Conservation (phyloP, 2,329 filamentous ascomycete genomes). For the Basipetospora chlamydospora region DNA sequence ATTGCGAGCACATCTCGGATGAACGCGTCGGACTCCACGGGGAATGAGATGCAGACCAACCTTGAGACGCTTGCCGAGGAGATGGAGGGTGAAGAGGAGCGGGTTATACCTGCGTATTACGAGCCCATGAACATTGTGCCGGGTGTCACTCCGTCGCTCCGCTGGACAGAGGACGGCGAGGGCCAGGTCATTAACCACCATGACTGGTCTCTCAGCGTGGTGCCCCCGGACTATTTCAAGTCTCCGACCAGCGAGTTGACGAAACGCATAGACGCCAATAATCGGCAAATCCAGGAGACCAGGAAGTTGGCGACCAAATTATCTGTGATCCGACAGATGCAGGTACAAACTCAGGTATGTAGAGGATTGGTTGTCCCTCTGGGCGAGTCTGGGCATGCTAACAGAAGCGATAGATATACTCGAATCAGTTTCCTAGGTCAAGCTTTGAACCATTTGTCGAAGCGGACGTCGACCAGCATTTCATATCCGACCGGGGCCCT, state of each 20-base stretch:
- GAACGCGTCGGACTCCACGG: conserved; percentile 20
- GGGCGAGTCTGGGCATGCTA: no score
- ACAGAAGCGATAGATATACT: conserved; percentile 59
- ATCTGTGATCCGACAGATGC: conserved; percentile 98
- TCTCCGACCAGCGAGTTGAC: conserved; percentile 61
- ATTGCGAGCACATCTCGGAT: conserved; percentile 11
- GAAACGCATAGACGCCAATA: conserved; percentile 75
- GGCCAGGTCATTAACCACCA: conserved; percentile 79
- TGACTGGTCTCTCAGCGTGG: conserved; percentile 68
- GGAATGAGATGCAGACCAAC: conserved; percentile 6
- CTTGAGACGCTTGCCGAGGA: conserved; percentile 75
- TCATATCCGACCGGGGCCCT: conserved; percentile 76
- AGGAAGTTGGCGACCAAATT: conserved; percentile 94
- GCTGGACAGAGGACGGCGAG: conserved; percentile 82
- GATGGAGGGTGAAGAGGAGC: conserved; percentile 81
- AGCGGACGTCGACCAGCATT: conserved; percentile 73
- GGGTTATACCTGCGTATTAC: conserved; percentile 86
- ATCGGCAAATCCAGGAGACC: conserved; percentile 91
- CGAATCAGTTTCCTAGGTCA: conserved; percentile 96
- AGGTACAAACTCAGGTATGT: conserved; percentile 81
- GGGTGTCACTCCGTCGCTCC: conserved; percentile 61
- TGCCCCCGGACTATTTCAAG: conserved; percentile 61
- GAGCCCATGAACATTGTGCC: conserved; percentile 75
- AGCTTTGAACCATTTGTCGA: conserved; percentile 82
- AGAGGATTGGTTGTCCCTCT: no score